Base-by-base conservation (phyloP, 2,329 filamentous ascomycete genomes). In the Diplodia intermedia region DNA sequence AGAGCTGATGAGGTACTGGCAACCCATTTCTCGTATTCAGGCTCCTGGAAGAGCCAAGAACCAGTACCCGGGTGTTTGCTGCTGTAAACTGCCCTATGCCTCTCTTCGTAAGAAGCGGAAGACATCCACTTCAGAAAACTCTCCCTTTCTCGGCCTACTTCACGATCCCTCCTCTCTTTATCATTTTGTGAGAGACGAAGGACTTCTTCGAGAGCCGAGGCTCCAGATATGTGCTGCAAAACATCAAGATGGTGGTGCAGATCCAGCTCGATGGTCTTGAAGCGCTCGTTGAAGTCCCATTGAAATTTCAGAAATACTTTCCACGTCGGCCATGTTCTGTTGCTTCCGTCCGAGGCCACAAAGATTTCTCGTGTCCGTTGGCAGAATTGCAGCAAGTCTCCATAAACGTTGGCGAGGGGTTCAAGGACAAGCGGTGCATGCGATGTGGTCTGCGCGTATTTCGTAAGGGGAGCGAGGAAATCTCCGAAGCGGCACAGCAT, bases 241-340 rank as follows among this genome's bases (percentile, higher is more conserved):
- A 73, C 62, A 38, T 73, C 18, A 14, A 71, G 65, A 54, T 73
- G 69, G 43, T 70, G 71, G 36, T 71, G 66, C 56, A 72, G 18
- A 26, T 68, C 38, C 20, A 53, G 29, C 49, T 26, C 6, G 20
- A 74, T 72, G 26, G 55, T 31, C 8, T 50, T 67, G 47, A 73
- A 73, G 36, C 68, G 65, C 11, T 57, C n/a, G 66, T 73, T 72
- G 61, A 74, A 73, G 43, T 73, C 72, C 72, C 71, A 73, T n/a
- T 73, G 72, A 29, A 70, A 68, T 66, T 65, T 68, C 65, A 73
- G 69, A 50, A 73, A 74, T 2, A 69, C 55, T 55, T 69, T 68
- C 2, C 70, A 11, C 3, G 71, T 73, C 31, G 66, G 70, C 62
- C 57, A 71, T 60, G 66, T 70, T 47, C 69, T 54, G 29, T 50